phyloP scores from a whole-genome alignment of 768 basidiomycete species.

The Suillus weaverae region DNA sequence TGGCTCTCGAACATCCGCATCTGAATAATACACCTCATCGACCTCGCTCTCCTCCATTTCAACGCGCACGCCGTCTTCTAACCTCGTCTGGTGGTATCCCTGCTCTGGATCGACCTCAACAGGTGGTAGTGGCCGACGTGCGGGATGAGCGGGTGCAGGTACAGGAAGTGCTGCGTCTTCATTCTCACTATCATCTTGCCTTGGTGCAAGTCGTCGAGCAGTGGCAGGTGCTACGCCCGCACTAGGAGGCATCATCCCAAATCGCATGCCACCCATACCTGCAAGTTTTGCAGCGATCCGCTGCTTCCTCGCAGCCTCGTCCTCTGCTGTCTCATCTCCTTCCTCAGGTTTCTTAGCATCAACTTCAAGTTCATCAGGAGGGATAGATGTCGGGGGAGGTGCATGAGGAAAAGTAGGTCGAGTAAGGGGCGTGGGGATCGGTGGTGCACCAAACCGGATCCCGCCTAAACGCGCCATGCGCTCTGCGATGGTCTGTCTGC shows the following conservation, averaged over 20 bases:
- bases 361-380: constrained; percentile 24
- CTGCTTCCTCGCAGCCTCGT: constrained; percentile 54
- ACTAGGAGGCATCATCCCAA: constrained; percentile 51
- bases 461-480: constrained; percentile 94
- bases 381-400: constrained; percentile 37
- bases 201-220: constrained; percentile 17
- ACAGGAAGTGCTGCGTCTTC: constrained; percentile 28
- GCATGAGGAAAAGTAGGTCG: constrained; percentile 39
- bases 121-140: constrained; percentile 28
- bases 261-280: constrained; percentile 56
- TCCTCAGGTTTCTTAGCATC: constrained; percentile 27
- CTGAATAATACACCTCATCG: constrained; percentile 64
- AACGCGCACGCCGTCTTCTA: constrained; percentile 62
- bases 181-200: constrained; percentile 31
- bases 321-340: constrained; percentile 52
- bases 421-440: constrained; percentile 37
- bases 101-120: constrained; percentile 9
- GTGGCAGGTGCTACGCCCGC: constrained; percentile 17
- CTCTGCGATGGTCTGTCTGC: constrained; percentile 79
- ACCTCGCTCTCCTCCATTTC: constrained; percentile 75
- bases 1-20: constrained; percentile 42
- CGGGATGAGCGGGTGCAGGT: constrained; percentile 33
- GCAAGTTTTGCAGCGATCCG: constrained; percentile 56
- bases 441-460: constrained; percentile 76
- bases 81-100: constrained; percentile 32